Evolutionary conservation across 2,329 filamentous ascomycete genomes (phyloP), one percentile per base, ranked within the genome.

Genomic region (Fusarium verticillioides): DNA sequence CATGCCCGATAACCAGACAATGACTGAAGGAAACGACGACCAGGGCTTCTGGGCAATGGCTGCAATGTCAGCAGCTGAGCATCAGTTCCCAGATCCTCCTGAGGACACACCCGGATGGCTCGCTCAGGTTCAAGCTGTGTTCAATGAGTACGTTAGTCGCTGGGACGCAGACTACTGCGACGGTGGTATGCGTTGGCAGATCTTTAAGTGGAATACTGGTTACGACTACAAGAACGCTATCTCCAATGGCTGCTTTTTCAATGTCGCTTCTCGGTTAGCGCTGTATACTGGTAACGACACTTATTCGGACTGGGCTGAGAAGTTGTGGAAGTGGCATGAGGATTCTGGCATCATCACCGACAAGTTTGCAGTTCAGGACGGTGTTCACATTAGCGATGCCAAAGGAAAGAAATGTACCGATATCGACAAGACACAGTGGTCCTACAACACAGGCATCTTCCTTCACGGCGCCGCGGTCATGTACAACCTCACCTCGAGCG

Each of bases 21-120:
- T 84, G 53, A 87, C 86, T 4, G 81, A 87, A 69, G 92, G 92
- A 72, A 94, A 94, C 81, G 92, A 94, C 72, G 92, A 94, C 76
- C 92, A 94, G 81, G 91, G 93, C 10, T 96, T 96, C 82, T 97
- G 94, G 94, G 93, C 89, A n/a, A 88, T 96, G 85, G 90, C 94
- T 2, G 93, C 92, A 68, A 93, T 97, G 86, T 88, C 89, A 15
- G 94, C 94, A 5, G 92, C 92, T 42, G 94, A 97, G 82, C 89
- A 91, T 77, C 91, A 90, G 71, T 96, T 93, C 77, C 91, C 92
- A 4, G 88, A 94, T 75, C 91, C 92, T 9, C 87, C 89, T 0
- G 73, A 84, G 1, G 88, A 87, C 64, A 79, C 91, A 60, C 90
- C 92, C 0, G 90, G 92, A 69, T 97, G 85, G 93, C 86, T 96